Conservation (phyloP, 2,329 filamentous ascomycete species). For the Shiraia sp. region DNA sequence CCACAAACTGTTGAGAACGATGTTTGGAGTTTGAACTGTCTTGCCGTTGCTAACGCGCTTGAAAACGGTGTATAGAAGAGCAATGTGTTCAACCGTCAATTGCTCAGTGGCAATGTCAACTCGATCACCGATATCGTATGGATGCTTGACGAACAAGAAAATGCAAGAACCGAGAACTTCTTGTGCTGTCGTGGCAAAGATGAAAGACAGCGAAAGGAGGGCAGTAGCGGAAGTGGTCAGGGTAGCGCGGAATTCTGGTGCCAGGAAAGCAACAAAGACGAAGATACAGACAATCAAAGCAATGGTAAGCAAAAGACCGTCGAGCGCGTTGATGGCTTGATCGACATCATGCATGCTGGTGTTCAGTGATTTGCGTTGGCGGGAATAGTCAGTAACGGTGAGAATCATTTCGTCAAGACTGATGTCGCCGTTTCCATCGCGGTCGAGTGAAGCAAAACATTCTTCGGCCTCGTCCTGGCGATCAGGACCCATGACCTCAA, state of each 20-base stretch:
- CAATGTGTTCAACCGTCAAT: constrained; percentile 90
- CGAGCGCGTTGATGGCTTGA: constrained; percentile 88
- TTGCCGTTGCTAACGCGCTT: constrained; percentile 81
- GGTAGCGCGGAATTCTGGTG: constrained; percentile 80
- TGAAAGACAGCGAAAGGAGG: constrained; percentile 92
- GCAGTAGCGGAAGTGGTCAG: constrained; percentile 89
- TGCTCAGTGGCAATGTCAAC: constrained; percentile 75
- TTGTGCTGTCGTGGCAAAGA: constrained; percentile 88
- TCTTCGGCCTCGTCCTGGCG: constrained; percentile 81
- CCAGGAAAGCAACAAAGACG: constrained; percentile 88
- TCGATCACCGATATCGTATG: constrained; percentile 92
- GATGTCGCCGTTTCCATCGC: constrained; percentile 90
- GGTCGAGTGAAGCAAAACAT: constrained; percentile 78
- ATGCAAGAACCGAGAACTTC: constrained; percentile 98
- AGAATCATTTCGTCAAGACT: constrained; percentile 94
- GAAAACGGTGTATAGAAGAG: constrained; percentile 90
- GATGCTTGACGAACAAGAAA: constrained; percentile 98
- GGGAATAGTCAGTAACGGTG: constrained; percentile 80
- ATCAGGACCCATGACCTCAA: constrained; percentile 80
- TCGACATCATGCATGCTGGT: constrained; percentile 98
- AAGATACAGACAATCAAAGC: constrained; percentile 81
- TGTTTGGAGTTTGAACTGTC: constrained; percentile 83
- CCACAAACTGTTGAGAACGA: constrained; percentile 88
- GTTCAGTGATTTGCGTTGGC: constrained; percentile 83
- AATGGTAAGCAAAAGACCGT: constrained; percentile 80